Evolutionary conservation across 352 stramenopile species (phyloP).

Genomic region (Pythium aphanidermatum): DNA sequence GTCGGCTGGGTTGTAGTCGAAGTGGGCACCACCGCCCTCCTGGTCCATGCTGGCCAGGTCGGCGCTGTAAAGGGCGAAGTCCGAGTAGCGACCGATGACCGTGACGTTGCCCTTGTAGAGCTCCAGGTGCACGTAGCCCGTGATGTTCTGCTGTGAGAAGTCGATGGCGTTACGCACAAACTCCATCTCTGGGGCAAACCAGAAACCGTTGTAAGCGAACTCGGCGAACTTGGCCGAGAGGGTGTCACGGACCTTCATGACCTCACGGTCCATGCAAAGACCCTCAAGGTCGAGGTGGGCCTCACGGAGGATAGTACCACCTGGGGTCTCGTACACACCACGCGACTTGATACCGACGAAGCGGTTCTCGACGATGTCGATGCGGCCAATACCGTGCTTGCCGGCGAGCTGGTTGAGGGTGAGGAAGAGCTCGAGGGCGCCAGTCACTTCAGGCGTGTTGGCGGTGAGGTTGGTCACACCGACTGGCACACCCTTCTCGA

Average conservation of each 20-base stretch:
- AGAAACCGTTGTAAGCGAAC: slow-evolving; percentile 99
- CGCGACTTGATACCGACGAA: slow-evolving; percentile 99
- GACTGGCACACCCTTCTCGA: slow-evolving; percentile 93
- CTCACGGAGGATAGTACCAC: slow-evolving; percentile 88
- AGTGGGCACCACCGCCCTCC: slow-evolving; percentile 91
- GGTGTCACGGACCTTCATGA: slow-evolving; percentile 92
- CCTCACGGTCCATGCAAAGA: slow-evolving; percentile 96
- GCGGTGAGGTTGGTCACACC: slow-evolving; percentile 88
- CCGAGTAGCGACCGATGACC: slow-evolving; percentile 87
- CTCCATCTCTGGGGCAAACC: slow-evolving; percentile 99
- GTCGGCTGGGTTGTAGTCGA: slow-evolving; percentile 98
- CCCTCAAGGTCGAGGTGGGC: slow-evolving; percentile 92
- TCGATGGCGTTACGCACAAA: slow-evolving; percentile 95
- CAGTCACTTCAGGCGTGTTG: slow-evolving; percentile 84
- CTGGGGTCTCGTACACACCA: slow-evolving; percentile 98
- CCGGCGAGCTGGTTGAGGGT: slow-evolving; percentile 97
- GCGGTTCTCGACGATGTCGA: slow-evolving; percentile 99
- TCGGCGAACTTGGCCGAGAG: slow-evolving; percentile 95
- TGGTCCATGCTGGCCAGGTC: slow-evolving; percentile 98
- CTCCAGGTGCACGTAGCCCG: slow-evolving; percentile 91
- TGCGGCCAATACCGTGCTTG: slow-evolving; percentile 95
- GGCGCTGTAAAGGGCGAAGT: slow-evolving; percentile 95
- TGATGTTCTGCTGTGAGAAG: slow-evolving; percentile 94
- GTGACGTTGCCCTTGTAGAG: slow-evolving; percentile 99
- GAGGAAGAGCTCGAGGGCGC: slow-evolving; percentile 94